Evolutionary conservation across 306 rosid genomes (phyloP), one percentile per base, ranked within the genome.

Genomic region (Vachellia collinsii): DNA sequence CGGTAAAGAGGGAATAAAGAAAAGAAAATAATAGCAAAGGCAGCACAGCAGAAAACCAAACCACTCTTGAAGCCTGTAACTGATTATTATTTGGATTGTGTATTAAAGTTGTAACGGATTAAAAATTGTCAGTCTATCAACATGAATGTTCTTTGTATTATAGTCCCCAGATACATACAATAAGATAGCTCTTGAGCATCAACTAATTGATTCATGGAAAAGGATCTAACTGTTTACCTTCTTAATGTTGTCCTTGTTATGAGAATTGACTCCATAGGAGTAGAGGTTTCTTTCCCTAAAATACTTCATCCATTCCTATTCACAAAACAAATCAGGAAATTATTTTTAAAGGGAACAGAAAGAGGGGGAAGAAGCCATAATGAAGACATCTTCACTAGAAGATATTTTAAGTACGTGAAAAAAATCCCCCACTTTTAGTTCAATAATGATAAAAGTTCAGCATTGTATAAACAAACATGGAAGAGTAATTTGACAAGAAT

Each of bases 211-310:
- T 74, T 48, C 54, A 83, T 16, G 72, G 59, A 78, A 75, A 83
- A 73, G 58, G 67, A 68, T 77, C 72, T 39, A 62, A 73, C 42
- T 63, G 69, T 74, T 85, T 87, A 94, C 97, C 98, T 92, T 86
- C 85, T 73, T 86, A 78, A 89, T 88, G 61, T 48, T 91, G 25
- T 90, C 94, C 85, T 91, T 90, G 76, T 94, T 91, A 77, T 94
- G 97, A 80, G 97, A 90, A 89, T 92, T 89, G 77, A 93, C 97
- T 70, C 87, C 94, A 85, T 80, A 93, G 11, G 89, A 83, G 70
- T 81, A 22, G 86, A 80, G 88, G 69, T 86, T 84, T 53, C 75
- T 89, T 75, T 83, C 82, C 77, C 78, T 90, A 83, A 90, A 88
- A 77, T 89, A 86, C 29, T 87, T 83, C 78, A 67, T 76, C 99